A percentile compares a stretch with the other conserved stretches of the same genome.
Evolutionary conservation across 768 basidiomycete species (phyloP).

Genomic region (Tulasnella sp.): DNA sequence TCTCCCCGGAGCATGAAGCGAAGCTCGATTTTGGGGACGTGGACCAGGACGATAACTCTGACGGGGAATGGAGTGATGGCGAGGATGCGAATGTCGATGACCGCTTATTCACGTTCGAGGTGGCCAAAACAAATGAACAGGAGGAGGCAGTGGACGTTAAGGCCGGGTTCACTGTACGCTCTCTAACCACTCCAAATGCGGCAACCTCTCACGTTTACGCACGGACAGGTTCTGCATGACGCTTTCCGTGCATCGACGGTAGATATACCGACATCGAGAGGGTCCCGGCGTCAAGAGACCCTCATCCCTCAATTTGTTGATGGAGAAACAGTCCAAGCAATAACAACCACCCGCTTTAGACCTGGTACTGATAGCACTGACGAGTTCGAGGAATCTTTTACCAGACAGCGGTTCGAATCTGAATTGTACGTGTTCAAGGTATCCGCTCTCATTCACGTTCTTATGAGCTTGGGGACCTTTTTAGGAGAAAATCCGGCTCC

Average conservation of each 20-base stretch:
- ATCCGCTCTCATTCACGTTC: neutral
- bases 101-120: conserved; percentile 18
- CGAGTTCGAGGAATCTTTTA: neutral
- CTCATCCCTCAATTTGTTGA: neutral
- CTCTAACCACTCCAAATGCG: too few relatives aligned
- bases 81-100: conserved; percentile 35
- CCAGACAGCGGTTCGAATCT: neutral
- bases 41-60: conserved; percentile 25
- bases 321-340: neutral
- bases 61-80: conserved; percentile 21
- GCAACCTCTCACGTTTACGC: too few relatives aligned
- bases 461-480: neutral
- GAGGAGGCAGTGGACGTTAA: conserved; percentile 30
- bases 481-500: neutral
- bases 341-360: neutral
- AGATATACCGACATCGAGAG: too few relatives aligned
- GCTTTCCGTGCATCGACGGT: too few relatives aligned
- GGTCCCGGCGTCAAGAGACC: neutral
- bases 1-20: conserved; percentile 43
- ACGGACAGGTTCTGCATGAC: too few relatives aligned
- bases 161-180: conserved; percentile 44
- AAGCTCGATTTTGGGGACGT: conserved; percentile 31
- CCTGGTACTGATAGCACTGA: neutral
- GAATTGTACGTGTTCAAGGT: neutral
- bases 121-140: conserved; percentile 6